Evolutionary conservation across 805 yeast species (phyloP).

Genomic region (Yamadazyma laniorum): DNA sequence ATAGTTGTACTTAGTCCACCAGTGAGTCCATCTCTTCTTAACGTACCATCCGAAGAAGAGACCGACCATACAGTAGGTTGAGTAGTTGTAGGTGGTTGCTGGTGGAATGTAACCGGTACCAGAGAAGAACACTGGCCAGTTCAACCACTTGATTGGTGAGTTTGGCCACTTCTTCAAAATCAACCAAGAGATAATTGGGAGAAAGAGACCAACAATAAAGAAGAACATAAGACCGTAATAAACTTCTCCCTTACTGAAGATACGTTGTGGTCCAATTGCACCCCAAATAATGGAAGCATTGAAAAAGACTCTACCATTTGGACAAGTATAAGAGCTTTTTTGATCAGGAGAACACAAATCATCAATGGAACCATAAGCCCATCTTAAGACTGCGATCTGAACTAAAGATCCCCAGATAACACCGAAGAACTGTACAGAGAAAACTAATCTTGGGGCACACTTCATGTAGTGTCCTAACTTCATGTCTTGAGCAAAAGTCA

Average conservation of each 20-base stretch:
- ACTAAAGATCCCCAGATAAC: conserved; percentile 44
- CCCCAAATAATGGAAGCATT: conserved; percentile 47
- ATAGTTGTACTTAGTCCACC: conserved; percentile 40
- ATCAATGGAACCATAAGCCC: conserved; percentile 38
- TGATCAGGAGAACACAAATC: conserved; percentile 32
- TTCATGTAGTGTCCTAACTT: conserved; percentile 46
- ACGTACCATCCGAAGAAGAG: conserved; percentile 35
- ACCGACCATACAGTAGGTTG: conserved; percentile 46
- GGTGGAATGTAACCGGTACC: conserved; percentile 69
- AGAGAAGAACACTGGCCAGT: conserved; percentile 35
- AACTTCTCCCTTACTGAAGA: conserved; percentile 15
- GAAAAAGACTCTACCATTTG: conserved; percentile 41
- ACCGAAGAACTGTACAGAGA: conserved; percentile 43
- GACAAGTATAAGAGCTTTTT: conserved; percentile 36
- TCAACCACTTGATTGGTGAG: conserved; percentile 15
- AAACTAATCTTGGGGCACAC: conserved; percentile 37
- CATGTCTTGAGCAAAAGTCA: conserved; percentile 47
- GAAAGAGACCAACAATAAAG: conserved; percentile 37
- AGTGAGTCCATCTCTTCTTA: conserved; percentile 41
- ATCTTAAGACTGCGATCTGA: conserved; percentile 39
- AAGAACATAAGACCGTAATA: conserved; percentile 35
- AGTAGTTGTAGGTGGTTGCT: conserved; percentile 67
- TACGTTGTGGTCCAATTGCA: conserved; percentile 26
- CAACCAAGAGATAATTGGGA: conserved; percentile 38
- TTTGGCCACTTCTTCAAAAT: conserved; percentile 43